A percentile compares a stretch with the other conserved stretches of the same genome.
Evolutionary conservation across 2,329 filamentous ascomycete species (phyloP).

Genomic region (Paecilomyces variotii): DNA sequence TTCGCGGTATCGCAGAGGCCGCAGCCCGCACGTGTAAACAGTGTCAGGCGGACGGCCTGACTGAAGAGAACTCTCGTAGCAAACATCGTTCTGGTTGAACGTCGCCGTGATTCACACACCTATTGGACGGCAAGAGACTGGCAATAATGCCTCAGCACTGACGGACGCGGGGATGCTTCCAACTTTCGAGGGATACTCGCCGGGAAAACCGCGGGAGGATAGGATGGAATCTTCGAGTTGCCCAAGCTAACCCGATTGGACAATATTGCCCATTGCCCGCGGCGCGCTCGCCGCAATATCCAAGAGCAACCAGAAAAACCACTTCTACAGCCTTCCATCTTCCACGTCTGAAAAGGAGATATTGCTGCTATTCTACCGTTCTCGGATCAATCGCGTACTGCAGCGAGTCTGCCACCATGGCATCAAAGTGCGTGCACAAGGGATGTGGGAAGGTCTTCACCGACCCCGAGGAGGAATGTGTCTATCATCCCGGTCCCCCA

Average conservation of each 20-base stretch:
- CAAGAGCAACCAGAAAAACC: not conserved
- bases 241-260: constrained; percentile 26
- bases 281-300: not conserved
- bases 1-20: constrained; percentile 56
- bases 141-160: not conserved
- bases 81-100: constrained; percentile 15
- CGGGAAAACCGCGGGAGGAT: not conserved
- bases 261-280: not conserved
- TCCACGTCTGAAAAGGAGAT: not conserved
- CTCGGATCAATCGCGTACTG: not conserved
- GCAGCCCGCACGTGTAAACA: constrained; percentile 55
- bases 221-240: constrained; percentile 35
- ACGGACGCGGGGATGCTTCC: not conserved
- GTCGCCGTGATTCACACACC: not conserved
- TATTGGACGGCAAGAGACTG: not conserved
- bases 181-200: not conserved
- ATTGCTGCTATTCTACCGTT: not conserved
- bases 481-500: constrained; percentile 88
- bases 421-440: constrained; percentile 82
- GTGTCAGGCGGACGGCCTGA: constrained; percentile 41
- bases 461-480: constrained; percentile 73
- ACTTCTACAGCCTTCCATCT: constrained; percentile 1
- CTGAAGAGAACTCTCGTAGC: constrained; percentile 21
- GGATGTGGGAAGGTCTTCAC: constrained; percentile 86
- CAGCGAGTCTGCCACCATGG: constrained; percentile 15